Conservation (phyloP, 2,329 filamentous ascomycete genomes). For the Ophiostoma himal-ulmi region DNA sequence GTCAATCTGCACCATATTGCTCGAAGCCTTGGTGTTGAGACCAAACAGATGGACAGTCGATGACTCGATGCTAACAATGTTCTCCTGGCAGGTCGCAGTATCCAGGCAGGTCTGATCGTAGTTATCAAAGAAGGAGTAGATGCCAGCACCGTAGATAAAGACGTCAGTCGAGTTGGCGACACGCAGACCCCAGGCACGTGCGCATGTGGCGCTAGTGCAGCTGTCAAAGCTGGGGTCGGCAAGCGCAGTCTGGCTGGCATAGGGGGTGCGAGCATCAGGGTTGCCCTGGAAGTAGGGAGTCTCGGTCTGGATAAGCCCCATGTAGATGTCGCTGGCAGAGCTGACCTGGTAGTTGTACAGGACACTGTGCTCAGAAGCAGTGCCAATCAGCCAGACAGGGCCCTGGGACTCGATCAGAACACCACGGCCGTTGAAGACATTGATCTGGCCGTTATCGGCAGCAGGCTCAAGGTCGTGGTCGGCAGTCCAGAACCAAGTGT, state of each 20-base stretch:
- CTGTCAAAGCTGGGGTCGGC: constrained; percentile 63
- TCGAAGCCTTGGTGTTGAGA: constrained; percentile 66
- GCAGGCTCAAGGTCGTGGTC: constrained; percentile 79
- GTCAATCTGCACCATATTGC: constrained; percentile 65
- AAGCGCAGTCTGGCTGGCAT: constrained; percentile 51
- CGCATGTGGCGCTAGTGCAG: constrained; percentile 51
- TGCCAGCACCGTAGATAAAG: constrained; percentile 64
- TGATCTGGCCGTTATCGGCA: constrained; percentile 65
- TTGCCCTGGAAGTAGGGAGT: constrained; percentile 85
- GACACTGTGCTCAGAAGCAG: constrained; percentile 60
- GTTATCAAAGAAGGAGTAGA: constrained; percentile 82
- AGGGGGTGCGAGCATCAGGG: constrained; percentile 64
- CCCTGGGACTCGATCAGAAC: constrained; percentile 70
- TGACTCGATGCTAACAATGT: constrained; percentile 68
- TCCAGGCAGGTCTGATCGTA: constrained; percentile 65
- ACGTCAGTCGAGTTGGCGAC: constrained; percentile 61
- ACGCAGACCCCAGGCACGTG: constrained; percentile 72
- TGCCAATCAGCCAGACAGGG: constrained; percentile 76
- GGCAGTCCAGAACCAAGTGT: constrained; percentile 83
- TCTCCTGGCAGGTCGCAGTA: constrained; percentile 65
- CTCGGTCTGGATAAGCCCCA: constrained; percentile 81
- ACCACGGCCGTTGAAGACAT: constrained; percentile 83
- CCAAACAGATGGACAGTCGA: constrained; percentile 55
- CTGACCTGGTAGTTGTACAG: constrained; percentile 81
- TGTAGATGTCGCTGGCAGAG: constrained; percentile 72